Percentiles rank a stretch among this genome's conserved stretches.
Conservation (phyloP, 345 rosid genomes). For the Noccaea bulbosa region DNA sequence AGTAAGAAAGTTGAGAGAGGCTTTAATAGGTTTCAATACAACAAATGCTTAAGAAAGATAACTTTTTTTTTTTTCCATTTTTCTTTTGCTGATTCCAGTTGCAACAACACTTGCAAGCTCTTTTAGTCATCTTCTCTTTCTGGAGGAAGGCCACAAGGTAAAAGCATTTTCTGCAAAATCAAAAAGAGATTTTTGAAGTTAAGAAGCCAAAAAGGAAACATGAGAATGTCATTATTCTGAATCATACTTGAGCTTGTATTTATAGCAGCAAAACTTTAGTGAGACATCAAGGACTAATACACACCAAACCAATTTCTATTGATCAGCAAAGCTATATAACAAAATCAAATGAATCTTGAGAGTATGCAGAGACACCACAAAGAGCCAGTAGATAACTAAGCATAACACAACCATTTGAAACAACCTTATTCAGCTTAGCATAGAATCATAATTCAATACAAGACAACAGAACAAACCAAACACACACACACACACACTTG, state of each 20-base stretch:
- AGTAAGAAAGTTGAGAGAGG: neutral
- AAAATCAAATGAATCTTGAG: neutral
- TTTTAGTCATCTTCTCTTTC: slow-evolving; percentile 89
- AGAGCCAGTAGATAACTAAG: slow-evolving; percentile 16
- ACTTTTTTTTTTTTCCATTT: neutral
- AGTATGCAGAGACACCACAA: slow-evolving; percentile 5
- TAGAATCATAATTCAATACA: slow-evolving; percentile 4
- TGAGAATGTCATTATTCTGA: too few relatives aligned
- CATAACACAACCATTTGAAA: neutral
- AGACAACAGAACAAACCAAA: neutral
- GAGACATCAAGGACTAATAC: neutral
- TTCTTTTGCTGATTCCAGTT: slow-evolving; percentile 8
- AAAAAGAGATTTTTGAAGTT: neutral
- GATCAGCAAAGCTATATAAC: neutral
- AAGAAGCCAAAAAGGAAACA: neutral
- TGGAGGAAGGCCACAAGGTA: slow-evolving; percentile 95
- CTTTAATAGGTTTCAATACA: neutral
- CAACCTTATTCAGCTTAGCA: neutral
- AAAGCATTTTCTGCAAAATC: slow-evolving; percentile 84
- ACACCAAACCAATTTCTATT: neutral
- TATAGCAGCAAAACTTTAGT: too few relatives aligned
- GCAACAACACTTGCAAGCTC: slow-evolving; percentile 14
- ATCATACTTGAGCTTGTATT: too few relatives aligned
- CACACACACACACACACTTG: neutral
- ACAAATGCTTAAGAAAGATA: slow-evolving; percentile 1